These are phyloP conservation scores for Xylariaceae sp. DNA, from an alignment of 2,329 filamentous ascomycete genomes.

Conservation along the genomic window DNA sequence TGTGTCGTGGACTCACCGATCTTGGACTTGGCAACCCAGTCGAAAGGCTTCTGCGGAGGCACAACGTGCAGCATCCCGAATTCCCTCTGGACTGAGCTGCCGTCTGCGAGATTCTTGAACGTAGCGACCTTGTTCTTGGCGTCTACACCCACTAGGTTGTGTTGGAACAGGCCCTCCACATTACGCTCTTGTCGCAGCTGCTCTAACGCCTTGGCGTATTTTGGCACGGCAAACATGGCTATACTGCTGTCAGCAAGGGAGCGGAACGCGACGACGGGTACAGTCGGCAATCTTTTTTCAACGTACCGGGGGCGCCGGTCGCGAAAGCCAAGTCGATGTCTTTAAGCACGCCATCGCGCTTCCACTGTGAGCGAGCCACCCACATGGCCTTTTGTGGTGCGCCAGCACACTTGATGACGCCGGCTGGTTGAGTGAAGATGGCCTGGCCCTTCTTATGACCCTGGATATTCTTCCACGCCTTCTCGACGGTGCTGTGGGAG, in stretches of 20 bases:
- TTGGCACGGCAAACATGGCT: conserved; percentile 33
- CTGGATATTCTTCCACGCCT: conserved; percentile 29
- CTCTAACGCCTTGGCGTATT: conserved; percentile 29
- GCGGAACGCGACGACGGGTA: not conserved
- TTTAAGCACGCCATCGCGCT: conserved; percentile 24
- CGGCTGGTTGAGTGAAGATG: conserved; percentile 31
- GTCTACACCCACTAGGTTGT: conserved; percentile 29
- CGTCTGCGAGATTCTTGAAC: conserved; percentile 27
- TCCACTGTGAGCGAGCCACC: conserved; percentile 32
- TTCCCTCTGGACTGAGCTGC: conserved; percentile 23
- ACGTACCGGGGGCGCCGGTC: conserved; percentile 24
- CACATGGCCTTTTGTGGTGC: conserved; percentile 33
- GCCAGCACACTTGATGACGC: conserved; percentile 31
- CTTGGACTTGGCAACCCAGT: conserved; percentile 26
- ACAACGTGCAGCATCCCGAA: conserved; percentile 31
- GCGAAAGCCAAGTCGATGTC: conserved; percentile 27
- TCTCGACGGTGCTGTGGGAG: conserved; percentile 26
- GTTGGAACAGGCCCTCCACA: conserved; percentile 31
- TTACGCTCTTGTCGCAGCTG: conserved; percentile 25
- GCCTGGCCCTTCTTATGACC: conserved; percentile 27
- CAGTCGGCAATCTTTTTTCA: not conserved
- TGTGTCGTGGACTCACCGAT: conserved; percentile 32
- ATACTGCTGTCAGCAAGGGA: conserved; percentile 7
- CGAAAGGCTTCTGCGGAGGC: conserved; percentile 26
- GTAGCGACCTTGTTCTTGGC: conserved; percentile 27